These are phyloP conservation scores for Gossypium laxum DNA, from an alignment of 441 rosid genomes.

Conservation along the genomic window DNA sequence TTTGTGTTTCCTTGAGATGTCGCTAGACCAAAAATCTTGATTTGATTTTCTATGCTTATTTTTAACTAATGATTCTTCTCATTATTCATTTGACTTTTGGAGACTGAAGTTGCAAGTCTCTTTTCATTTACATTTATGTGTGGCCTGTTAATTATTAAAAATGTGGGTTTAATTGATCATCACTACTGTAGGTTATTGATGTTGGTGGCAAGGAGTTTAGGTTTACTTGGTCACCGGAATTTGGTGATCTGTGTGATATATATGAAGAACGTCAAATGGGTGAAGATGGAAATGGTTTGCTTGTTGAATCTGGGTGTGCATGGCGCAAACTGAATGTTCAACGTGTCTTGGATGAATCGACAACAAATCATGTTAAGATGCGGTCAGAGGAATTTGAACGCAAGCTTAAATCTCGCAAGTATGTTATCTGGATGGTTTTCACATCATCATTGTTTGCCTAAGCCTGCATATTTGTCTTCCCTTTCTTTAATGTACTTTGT, in stretches of 20 bases:
- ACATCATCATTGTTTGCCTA: background rate
- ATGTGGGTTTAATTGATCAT: slow-evolving; percentile 12
- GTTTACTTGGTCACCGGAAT: slow-evolving; percentile 86
- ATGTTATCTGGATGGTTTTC: slow-evolving; percentile 20
- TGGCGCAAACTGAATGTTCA: slow-evolving; percentile 91
- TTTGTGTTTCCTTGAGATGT: background rate
- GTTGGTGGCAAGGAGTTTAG: slow-evolving; percentile 91
- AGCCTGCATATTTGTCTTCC: background rate
- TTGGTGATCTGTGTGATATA: slow-evolving; percentile 78
- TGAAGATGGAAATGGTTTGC: slow-evolving; percentile 76
- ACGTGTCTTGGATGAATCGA: slow-evolving; percentile 84
- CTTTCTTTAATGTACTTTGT: background rate
- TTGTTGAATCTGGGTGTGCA: slow-evolving; percentile 88
- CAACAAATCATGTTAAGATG: slow-evolving; percentile 84
- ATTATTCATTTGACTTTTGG: background rate
- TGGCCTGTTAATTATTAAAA: slow-evolving; percentile 12
- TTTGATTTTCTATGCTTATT: background rate
- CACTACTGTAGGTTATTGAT: slow-evolving; percentile 56
- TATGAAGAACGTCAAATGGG: slow-evolving; percentile 75
- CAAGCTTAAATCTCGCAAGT: slow-evolving; percentile 80
- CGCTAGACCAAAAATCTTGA: background rate
- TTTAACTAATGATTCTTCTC: background rate
- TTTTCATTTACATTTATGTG: background rate
- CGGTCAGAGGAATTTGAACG: slow-evolving; percentile 91
- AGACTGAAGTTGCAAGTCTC: background rate